Conservation (phyloP, 176 grass and related monocot genomes). For the Oryza meyeriana region DNA sequence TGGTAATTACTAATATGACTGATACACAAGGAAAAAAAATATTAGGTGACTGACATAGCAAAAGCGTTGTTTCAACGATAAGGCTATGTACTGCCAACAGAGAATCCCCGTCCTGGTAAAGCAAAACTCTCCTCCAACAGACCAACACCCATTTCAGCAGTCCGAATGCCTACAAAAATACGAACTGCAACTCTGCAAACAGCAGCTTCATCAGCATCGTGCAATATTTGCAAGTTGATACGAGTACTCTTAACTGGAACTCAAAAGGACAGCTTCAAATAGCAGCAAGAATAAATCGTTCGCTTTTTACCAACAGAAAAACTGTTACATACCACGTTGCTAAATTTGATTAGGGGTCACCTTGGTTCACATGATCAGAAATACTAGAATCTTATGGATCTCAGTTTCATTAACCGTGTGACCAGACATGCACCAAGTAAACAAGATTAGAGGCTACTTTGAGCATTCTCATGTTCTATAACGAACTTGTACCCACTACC, state of each 20-base stretch:
- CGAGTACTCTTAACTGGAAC: no score
- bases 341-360: neutral
- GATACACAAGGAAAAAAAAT: no score
- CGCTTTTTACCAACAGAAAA: neutral
- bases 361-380: neutral
- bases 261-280: no score
- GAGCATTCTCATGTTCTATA: neutral
- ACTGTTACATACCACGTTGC: neutral
- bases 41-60: no score
- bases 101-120: neutral
- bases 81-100: no score
- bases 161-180: neutral
- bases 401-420: no score
- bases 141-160: neutral
- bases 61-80: no score
- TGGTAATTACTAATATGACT: no score
- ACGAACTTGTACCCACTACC: no score
- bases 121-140: neutral
- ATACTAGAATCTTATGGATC: no score
- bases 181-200: neutral
- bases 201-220: neutral
- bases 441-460: neutral
- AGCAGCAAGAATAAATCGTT: neutral
- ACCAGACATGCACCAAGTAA: neutral
- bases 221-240: neutral